Percentiles rank a stretch among this genome's conserved stretches.
Evolutionary conservation across 83 land plant genomes (phyloP).

Genomic region (Picea abies): DNA sequence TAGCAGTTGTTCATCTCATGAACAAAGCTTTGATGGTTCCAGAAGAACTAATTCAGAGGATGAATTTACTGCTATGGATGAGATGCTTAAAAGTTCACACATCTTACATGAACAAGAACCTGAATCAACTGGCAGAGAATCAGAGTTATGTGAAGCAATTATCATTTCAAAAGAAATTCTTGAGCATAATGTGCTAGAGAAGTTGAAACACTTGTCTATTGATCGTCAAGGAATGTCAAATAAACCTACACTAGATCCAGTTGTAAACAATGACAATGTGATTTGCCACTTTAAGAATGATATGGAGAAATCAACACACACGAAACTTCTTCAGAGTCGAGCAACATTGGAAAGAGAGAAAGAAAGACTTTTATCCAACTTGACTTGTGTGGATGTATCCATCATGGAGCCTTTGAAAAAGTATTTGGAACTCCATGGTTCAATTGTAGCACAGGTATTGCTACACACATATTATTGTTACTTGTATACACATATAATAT

Average conservation of each 20-base stretch:
- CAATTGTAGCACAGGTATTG: not conserved
- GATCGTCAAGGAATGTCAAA: not conserved
- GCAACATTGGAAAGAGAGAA: not conserved
- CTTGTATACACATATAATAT: no score
- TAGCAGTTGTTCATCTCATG: not conserved
- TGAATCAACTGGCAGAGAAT: slow-evolving; percentile 1
- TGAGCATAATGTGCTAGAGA: slow-evolving; percentile 6
- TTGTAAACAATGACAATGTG: not conserved
- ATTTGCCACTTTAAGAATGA: not conserved
- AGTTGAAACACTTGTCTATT: slow-evolving; percentile 2
- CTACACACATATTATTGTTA: not conserved
- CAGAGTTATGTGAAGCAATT: not conserved
- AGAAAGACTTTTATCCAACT: not conserved
- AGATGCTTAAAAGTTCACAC: not conserved
- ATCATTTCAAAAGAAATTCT: slow-evolving; percentile 10
- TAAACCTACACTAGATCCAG: not conserved
- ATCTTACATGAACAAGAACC: not conserved
- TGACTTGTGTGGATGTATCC: not conserved
- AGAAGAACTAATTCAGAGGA: not conserved
- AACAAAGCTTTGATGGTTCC: not conserved
- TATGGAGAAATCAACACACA: not conserved
- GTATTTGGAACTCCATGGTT: not conserved
- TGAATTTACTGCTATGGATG: not conserved
- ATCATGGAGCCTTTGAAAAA: slow-evolving; percentile 6
- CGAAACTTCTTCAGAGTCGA: not conserved